Evolutionary conservation across 257 asterid genomes (phyloP), one percentile per base, ranked within the genome.

Genomic region (Oldenlandia corymbosa): DNA sequence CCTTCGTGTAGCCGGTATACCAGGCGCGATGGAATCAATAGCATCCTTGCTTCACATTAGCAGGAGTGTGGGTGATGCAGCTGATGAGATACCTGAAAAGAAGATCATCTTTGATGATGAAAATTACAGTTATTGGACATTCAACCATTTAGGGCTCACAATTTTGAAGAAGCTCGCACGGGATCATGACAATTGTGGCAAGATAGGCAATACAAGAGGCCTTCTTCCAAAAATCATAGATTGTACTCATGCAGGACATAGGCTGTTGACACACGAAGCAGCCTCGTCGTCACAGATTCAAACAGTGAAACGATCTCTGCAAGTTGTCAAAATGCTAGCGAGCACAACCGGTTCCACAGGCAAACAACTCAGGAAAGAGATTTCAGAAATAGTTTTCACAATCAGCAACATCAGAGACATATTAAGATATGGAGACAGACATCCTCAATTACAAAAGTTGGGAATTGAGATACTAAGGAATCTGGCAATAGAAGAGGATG

Each of bases 11-110:
- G 92, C 96, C 0, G 95, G 93, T 0, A 84, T 93, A 5, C 79
- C 97, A 0, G 99, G 95, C 0, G 81, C 91, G 1, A 75, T 93
- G 79, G 99, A 93, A 64, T 93, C 99, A 0, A 87, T 85, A n/a
- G 83, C 99, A 5, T 79, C 86, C 16, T 64, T 93, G 61, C 79
- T 93, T 23, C 92, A 83, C 39, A 69, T 79, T 49, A 70, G 90
- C 78, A 65, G 94, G 59, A 60, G 64, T n/a, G 74, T 73, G 1
- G 68, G 31, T 10, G 87, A 83, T 10, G 88, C 83, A 5, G 76
- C 83, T 27, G 91, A 90, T 43, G 94, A 87, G 48, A 93, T 93
- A 5, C 79, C 91, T 0, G 97, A 87, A 47, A 87, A 84, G 67
- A 81, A 72, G 31, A 71, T 77, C 28, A 52, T 78, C 30, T 60